Evolutionary conservation across 129 eudicot genomes (phyloP).

Genomic region (Artemisia argyi): DNA sequence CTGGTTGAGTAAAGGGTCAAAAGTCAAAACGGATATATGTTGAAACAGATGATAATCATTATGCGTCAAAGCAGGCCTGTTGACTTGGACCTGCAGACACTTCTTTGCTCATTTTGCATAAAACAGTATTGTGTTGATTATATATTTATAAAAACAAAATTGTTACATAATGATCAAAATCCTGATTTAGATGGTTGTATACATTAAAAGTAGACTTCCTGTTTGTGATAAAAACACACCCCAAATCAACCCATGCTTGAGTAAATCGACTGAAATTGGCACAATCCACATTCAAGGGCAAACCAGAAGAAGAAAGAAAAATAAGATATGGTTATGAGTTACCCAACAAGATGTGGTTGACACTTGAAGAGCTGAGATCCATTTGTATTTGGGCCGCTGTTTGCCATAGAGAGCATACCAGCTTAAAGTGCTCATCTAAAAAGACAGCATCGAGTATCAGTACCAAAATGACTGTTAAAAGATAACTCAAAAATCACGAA

Average conservation of each 20-base stretch:
- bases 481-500: neutral
- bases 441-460: slow-evolving; percentile 14
- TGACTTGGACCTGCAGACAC: neutral
- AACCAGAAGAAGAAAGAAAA: neutral
- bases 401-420: slow-evolving; percentile 96
- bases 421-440: slow-evolving; percentile 84
- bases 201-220: neutral
- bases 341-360: slow-evolving; percentile 94
- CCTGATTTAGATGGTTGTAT: neutral
- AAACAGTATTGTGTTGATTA: neutral
- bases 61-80: too few relatives aligned
- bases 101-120: neutral
- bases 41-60: neutral
- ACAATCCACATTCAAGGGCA: neutral
- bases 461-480: neutral
- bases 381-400: slow-evolving; percentile 84
- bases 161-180: neutral
- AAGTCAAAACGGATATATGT: neutral
- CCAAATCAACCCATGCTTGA: neutral
- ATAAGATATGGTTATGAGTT: slow-evolving; percentile 7
- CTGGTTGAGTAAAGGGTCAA: neutral
- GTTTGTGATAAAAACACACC: neutral
- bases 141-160: neutral
- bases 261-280: too few relatives aligned
- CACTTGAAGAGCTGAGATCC: slow-evolving; percentile 87